Percentiles rank a stretch among this genome's conserved stretches.
Conservation (phyloP, 768 basidiomycete species). For the Austroboletus festivus region DNA sequence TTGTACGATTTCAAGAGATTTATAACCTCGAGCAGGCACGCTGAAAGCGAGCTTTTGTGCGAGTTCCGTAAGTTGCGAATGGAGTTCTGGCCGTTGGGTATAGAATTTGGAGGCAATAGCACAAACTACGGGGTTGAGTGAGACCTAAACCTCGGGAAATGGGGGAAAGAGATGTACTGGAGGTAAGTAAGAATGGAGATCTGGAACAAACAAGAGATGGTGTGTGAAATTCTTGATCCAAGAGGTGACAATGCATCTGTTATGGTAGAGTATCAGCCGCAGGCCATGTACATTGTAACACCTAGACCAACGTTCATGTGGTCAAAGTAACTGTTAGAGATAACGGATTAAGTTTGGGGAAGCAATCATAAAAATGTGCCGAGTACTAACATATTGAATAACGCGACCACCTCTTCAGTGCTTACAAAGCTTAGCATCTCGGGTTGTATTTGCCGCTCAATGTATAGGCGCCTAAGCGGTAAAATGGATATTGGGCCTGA, state of each 20-base stretch:
- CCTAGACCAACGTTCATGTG: constrained; percentile 60
- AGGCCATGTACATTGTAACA: constrained; percentile 1
- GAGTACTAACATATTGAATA: constrained; percentile 81
- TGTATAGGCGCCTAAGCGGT: constrained; percentile 77
- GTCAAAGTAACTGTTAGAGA: constrained; percentile 60
- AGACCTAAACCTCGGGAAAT: constrained; percentile 1
- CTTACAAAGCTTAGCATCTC: constrained; percentile 89
- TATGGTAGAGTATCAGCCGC: constrained; percentile 9
- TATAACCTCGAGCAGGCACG: constrained; percentile 83
- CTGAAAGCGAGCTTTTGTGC: constrained; percentile 86
- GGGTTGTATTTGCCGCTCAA: constrained; percentile 87
- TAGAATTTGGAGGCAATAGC: constrained; percentile 94
- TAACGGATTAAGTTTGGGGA: constrained; percentile 4
- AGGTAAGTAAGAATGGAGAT: constrained; percentile 92
- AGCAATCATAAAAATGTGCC: background rate
- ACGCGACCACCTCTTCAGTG: constrained; percentile 84
- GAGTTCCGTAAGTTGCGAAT: constrained; percentile 73
- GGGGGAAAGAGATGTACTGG: constrained; percentile 51
- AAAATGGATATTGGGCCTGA: constrained; percentile 85
- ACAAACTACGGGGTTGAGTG: constrained; percentile 58
- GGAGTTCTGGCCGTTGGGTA: constrained; percentile 74
- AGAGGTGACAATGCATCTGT: constrained; percentile 74
- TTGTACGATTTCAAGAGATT: constrained; percentile 93
- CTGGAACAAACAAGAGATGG: constrained; percentile 91
- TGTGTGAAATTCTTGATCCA: constrained; percentile 90